Evolutionary conservation across 2,329 filamentous ascomycete genomes (phyloP).

Genomic region (Verticillium nubilum): DNA sequence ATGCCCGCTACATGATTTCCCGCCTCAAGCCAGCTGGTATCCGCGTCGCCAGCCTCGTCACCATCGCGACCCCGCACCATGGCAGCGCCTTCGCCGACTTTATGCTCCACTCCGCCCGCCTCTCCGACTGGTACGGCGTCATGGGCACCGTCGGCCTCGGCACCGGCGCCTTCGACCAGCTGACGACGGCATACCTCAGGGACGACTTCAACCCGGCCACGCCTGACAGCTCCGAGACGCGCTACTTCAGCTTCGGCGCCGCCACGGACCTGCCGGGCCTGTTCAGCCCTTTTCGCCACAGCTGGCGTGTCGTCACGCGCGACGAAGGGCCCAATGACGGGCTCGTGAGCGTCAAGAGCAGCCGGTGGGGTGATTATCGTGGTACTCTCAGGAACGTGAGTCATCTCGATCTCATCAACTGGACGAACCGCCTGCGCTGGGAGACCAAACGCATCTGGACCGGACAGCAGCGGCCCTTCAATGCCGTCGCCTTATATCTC

Average conservation of each 20-base stretch:
- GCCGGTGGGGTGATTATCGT: constrained; percentile 58
- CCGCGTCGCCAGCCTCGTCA: constrained; percentile 45
- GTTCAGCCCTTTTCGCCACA: constrained; percentile 57
- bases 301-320: constrained; percentile 42
- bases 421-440: constrained; percentile 57
- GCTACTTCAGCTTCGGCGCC: constrained; percentile 60
- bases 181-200: constrained; percentile 53
- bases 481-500: constrained; percentile 63
- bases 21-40: constrained; percentile 41
- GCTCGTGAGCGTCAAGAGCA: constrained; percentile 60
- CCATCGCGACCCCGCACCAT: constrained; percentile 48
- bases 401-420: constrained; percentile 63
- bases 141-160: constrained; percentile 47
- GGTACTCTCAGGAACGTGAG: constrained; percentile 57
- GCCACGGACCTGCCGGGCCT: constrained; percentile 46
- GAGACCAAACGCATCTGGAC: constrained; percentile 44
- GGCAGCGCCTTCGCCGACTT: constrained; percentile 53
- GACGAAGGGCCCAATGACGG: constrained; percentile 60
- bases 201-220: constrained; percentile 54
- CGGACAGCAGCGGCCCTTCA: constrained; percentile 54
- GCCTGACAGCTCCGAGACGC: constrained; percentile 44
- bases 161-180: constrained; percentile 55
- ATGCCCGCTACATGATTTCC: constrained; percentile 61
- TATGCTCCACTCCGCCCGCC: constrained; percentile 36
- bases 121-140: constrained; percentile 50